Base-by-base conservation (phyloP, 768 basidiomycete species). In the Lactarius pseudohatsudake region DNA sequence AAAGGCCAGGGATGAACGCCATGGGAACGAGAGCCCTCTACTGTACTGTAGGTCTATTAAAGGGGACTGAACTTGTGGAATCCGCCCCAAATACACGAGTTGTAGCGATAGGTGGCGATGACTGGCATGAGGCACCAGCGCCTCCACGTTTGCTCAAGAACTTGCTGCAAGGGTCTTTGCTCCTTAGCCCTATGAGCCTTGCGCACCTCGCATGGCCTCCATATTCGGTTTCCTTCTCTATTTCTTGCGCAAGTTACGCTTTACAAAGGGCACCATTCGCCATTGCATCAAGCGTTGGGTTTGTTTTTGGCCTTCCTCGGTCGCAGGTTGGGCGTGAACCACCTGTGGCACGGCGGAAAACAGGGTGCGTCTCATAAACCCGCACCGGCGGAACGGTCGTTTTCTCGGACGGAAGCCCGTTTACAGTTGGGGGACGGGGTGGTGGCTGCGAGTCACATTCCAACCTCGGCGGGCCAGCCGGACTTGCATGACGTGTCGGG, bases 381-480 rank as follows among this genome's bases (percentile, higher is more conserved):
- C 26, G 30, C 34, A 40, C 26, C 38, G 26, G 3, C 43, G 20
- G 47, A 58, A 13, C 34, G 32, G 15, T 26, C 57, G 13, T 22
- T 38, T 55, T 32, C 34, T 20, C 20, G 57, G 2, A 45, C 34
- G 0, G n/a, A 5, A 26, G 10, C 57, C 0, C 30, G 28, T 30
- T 59, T 62, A 45, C 18, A 53, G 32, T 53, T 43, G 26, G 50
- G 47, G 22, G 50, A 38, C 13, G 65, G 50, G 32, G 61, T 43
- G 9, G 26, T 64, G 26, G 61, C 65, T 16, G 66, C 66, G 2
- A 67, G 66, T 16, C 10, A 0, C 7, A 22, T 67, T 30, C 66
- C 66, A 38, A 1, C 57, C n/a, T 67, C 66, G 20, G 62, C 41
- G 13, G 63, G 50, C 57, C 10, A 57, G 26, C 9, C 66, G 15